phyloP scores from a whole-genome alignment of 1,139 yeast species.

The Saccharomyces hybrid region DNA sequence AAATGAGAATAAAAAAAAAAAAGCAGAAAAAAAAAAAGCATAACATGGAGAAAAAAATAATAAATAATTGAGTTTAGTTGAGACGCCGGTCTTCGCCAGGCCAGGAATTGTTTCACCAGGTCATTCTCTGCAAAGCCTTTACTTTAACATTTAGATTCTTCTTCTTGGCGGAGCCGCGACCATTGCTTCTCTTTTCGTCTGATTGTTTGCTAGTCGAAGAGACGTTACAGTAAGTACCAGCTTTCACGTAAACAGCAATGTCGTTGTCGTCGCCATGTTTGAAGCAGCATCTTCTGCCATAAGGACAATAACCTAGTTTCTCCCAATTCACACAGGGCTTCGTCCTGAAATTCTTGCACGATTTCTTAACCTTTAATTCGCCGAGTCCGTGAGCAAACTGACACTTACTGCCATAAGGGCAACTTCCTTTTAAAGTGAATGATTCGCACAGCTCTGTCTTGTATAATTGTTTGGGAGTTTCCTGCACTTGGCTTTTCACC shows the following conservation, averaged over 20 bases:
- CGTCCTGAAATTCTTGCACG: constrained; percentile 84
- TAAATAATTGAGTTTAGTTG: neutral
- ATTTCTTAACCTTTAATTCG: constrained; percentile 65
- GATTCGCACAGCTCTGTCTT: constrained; percentile 88
- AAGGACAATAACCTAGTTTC: constrained; percentile 74
- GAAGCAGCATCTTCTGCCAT: constrained; percentile 88
- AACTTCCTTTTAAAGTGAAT: constrained; percentile 60
- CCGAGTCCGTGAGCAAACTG: constrained; percentile 88
- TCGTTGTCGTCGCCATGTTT: constrained; percentile 53
- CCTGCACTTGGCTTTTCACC: constrained; percentile 6
- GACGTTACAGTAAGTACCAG: constrained; percentile 4
- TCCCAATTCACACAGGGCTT: constrained; percentile 89
- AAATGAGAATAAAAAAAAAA: neutral
- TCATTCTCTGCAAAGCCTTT: constrained; percentile 12
- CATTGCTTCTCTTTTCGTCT: neutral
- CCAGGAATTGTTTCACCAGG: constrained; percentile 33
- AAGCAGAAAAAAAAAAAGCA: neutral
- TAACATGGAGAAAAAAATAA: neutral
- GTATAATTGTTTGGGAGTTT: constrained; percentile 64
- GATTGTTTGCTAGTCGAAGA: neutral
- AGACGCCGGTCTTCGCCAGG: neutral
- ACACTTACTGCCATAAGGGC: constrained; percentile 88
- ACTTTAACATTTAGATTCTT: constrained; percentile 13
- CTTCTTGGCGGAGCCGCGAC: neutral
- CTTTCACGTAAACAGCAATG: constrained; percentile 23